Conservation (phyloP, 176 grass and related monocot genomes). For the Zoysia pacifica region DNA sequence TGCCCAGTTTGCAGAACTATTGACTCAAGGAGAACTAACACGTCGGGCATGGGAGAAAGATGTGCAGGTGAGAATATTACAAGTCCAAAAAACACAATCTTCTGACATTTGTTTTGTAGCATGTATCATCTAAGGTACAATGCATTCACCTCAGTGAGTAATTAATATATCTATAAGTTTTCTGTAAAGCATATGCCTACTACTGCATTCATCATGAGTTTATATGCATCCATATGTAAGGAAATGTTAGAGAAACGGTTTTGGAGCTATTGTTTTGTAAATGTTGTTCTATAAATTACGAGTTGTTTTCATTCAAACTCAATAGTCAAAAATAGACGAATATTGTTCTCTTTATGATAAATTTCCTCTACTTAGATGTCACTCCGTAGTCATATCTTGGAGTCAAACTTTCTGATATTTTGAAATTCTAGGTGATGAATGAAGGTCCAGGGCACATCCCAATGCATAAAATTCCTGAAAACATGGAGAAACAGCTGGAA, state of each 20-base stretch:
- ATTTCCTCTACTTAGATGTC: neutral
- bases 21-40: conserved; percentile 96
- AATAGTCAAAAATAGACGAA: conserved; percentile 16
- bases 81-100: neutral
- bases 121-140: neutral
- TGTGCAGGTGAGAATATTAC: conserved; percentile 73
- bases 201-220: neutral
- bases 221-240: neutral
- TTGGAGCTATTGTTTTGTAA: neutral
- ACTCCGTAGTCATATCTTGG: neutral
- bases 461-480: conserved; percentile 98
- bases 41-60: conserved; percentile 97
- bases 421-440: conserved; percentile 80
- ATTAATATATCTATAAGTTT: conserved; percentile 12
- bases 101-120: neutral
- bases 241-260: neutral
- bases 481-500: conserved; percentile 95
- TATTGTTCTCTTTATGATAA: conserved; percentile 7
- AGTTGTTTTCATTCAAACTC: neutral
- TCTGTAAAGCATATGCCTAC: neutral
- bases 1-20: conserved; percentile 93
- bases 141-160: neutral
- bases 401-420: conserved; percentile 29
- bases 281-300: neutral
- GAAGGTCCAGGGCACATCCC: conserved; percentile 97